These are phyloP conservation scores for Cardamine occulta DNA, from an alignment of 345 rosid genomes.

Conservation along the genomic window DNA sequence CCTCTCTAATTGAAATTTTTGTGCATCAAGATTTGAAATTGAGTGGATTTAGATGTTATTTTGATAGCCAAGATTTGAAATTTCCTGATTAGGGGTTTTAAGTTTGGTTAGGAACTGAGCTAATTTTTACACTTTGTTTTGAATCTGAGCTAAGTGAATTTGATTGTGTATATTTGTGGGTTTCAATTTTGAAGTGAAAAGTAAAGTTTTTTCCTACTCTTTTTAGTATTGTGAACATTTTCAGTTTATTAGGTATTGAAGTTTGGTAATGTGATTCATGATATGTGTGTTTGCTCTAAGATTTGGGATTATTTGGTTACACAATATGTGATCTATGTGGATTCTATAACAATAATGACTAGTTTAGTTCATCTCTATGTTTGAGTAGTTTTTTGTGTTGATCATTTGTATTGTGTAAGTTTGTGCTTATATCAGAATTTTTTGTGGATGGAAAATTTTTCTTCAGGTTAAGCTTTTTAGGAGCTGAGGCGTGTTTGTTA, in stretches of 20 bases:
- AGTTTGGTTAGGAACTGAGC: background rate
- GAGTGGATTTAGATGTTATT: background rate
- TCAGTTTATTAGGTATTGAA: background rate
- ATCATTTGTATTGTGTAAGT: background rate
- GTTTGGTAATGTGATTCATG: conserved; percentile 14
- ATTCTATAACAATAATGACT: background rate
- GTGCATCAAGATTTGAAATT: background rate
- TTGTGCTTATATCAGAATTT: background rate
- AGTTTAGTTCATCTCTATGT: conserved; percentile 4
- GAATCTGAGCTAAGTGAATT: conserved; percentile 17
- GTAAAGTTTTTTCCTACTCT: background rate
- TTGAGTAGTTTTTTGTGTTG: background rate
- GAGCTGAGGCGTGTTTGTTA: conserved; percentile 90
- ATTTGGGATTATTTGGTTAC: background rate
- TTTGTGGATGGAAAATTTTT: background rate
- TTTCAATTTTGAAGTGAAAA: background rate
- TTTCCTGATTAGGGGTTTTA: background rate
- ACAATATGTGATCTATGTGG: background rate
- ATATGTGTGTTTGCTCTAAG: background rate
- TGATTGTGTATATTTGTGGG: background rate
- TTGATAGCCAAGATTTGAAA: conserved; percentile 2
- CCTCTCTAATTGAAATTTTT: background rate
- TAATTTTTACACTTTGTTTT: background rate
- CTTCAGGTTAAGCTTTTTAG: conserved; percentile 81
- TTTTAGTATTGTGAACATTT: conserved; percentile 7